Conservation (phyloP, 805 yeast genomes). For the Myxozyma melibiosi region DNA sequence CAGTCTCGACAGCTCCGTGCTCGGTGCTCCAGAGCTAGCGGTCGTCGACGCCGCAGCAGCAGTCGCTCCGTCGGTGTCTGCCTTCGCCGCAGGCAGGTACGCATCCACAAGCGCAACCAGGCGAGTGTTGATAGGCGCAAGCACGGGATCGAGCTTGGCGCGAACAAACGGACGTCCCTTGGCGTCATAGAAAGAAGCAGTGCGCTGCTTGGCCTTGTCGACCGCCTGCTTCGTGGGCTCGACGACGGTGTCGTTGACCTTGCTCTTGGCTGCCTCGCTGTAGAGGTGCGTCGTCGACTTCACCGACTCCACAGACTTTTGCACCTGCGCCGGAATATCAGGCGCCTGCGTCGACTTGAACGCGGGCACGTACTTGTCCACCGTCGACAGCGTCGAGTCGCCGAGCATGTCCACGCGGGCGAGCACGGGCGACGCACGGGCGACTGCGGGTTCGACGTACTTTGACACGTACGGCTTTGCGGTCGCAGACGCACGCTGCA, state of each 20-base stretch:
- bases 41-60: neutral
- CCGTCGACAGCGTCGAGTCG: constrained; percentile 55
- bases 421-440: constrained; percentile 50
- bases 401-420: constrained; percentile 54
- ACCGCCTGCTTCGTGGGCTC: constrained; percentile 46
- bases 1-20: constrained; percentile 29
- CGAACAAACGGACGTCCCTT: constrained; percentile 66
- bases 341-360: constrained; percentile 62
- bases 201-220: constrained; percentile 54
- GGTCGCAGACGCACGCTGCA: constrained; percentile 25
- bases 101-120: constrained; percentile 51
- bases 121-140: constrained; percentile 61
- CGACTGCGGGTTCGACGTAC: constrained; percentile 42
- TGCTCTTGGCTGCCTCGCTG: constrained; percentile 38
- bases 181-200: constrained; percentile 55
- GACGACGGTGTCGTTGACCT: constrained; percentile 52
- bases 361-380: constrained; percentile 64
- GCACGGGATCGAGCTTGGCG: constrained; percentile 62
- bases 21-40: neutral
- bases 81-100: constrained; percentile 47
- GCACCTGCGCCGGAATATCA: constrained; percentile 48
- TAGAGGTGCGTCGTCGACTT: constrained; percentile 43
- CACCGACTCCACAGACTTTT: constrained; percentile 44
- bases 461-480: constrained; percentile 30
- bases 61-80: neutral